Evolutionary conservation across 2,329 filamentous ascomycete species (phyloP).

Genomic region (Myriosclerotinia curreyana): DNA sequence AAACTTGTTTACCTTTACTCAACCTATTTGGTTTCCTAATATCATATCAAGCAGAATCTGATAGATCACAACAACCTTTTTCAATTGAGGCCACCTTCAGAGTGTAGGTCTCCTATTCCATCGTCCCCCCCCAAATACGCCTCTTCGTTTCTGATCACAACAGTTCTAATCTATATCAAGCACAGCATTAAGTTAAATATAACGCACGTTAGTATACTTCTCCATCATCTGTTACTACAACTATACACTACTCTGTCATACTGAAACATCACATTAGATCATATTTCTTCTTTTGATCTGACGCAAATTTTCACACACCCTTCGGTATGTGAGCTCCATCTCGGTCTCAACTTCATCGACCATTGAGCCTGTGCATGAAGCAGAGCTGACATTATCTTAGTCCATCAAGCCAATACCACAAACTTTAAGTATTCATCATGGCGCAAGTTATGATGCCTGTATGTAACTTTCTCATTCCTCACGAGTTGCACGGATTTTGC

Average conservation of each 20-base stretch:
- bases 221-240: background rate
- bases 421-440: background rate
- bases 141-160: background rate
- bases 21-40: background rate
- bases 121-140: background rate
- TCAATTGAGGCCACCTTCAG: background rate
- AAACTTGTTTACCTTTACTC: background rate
- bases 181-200: background rate
- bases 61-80: background rate
- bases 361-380: background rate
- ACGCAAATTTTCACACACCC: background rate
- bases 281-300: background rate
- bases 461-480: background rate
- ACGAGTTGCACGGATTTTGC: background rate
- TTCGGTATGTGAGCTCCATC: background rate
- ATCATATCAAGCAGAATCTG: background rate
- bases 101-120: background rate
- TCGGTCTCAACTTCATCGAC: background rate
- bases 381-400: background rate
- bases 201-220: background rate
- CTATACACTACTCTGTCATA: background rate
- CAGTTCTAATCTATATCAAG: background rate
- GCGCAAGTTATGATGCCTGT: conserved; percentile 15
- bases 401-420: background rate
- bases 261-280: background rate